Conservation (phyloP, 1,284 basidiomycete genomes). For the Sanghuangporus baumii region DNA sequence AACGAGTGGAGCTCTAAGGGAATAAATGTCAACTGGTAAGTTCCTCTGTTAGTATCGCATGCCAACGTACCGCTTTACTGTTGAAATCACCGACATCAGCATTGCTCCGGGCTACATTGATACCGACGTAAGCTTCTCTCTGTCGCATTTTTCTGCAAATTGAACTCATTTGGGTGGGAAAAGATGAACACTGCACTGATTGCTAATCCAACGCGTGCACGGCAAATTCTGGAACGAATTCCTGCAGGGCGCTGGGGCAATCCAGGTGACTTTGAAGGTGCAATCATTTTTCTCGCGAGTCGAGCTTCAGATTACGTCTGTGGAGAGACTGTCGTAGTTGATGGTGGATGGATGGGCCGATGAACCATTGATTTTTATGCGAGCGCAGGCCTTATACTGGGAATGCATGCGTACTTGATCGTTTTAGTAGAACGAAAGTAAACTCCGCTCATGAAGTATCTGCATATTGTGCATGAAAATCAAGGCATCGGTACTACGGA, state of each 20-base stretch:
- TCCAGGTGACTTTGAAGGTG: slow-evolving; percentile 87
- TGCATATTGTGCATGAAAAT: too few relatives aligned
- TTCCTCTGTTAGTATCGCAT: slow-evolving; percentile 2
- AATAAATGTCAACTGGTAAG: slow-evolving; percentile 42
- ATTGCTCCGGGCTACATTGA: slow-evolving; percentile 90
- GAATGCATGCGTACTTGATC: not conserved
- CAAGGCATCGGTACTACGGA: not conserved
- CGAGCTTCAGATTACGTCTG: slow-evolving; percentile 85
- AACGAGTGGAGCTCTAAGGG: slow-evolving; percentile 46
- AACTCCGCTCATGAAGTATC: too few relatives aligned
- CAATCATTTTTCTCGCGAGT: slow-evolving; percentile 86
- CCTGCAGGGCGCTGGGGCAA: slow-evolving; percentile 89
- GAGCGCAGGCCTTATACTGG: not conserved
- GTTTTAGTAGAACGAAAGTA: too few relatives aligned
- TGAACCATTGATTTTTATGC: not conserved
- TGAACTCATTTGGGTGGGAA: slow-evolving; percentile 13
- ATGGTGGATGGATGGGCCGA: slow-evolving; percentile 42
- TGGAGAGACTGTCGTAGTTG: slow-evolving; percentile 79
- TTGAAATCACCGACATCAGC: slow-evolving; percentile 19
- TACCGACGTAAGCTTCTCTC: slow-evolving; percentile 70
- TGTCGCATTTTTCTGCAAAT: slow-evolving; percentile 20
- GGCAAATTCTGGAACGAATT: slow-evolving; percentile 90
- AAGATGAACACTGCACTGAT: slow-evolving; percentile 76
- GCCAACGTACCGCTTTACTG: slow-evolving; percentile 31
- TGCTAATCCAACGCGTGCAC: slow-evolving; percentile 65